Percentiles rank a stretch among this genome's conserved stretches.
These are phyloP conservation scores for Polyporus tsugae DNA, from an alignment of 1,284 basidiomycete genomes.

Conservation along the genomic window DNA sequence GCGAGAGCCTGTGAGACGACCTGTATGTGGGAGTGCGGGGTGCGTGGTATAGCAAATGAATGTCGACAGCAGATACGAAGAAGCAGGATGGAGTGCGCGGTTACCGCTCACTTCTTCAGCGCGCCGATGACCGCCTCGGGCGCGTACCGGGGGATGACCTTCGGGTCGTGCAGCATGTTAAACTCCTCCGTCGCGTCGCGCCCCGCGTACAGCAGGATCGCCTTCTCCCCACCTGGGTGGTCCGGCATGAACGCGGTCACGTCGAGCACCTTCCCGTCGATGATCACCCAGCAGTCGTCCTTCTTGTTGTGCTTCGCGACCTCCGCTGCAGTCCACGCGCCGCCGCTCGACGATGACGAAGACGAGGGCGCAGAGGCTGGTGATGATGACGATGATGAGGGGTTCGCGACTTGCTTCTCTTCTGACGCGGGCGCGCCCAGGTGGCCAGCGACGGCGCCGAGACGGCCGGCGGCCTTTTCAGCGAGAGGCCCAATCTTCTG, in stretches of 20 bases:
- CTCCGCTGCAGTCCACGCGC: constrained; percentile 73
- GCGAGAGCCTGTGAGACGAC: not conserved
- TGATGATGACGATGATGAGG: constrained; percentile 19
- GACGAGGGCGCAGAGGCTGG: not conserved
- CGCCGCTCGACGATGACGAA: not conserved
- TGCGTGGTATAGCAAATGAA: constrained; percentile 5
- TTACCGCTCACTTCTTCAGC: constrained; percentile 65
- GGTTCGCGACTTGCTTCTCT: constrained; percentile 32
- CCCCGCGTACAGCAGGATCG: constrained; percentile 90
- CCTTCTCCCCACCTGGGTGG: constrained; percentile 90
- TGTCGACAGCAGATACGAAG: not conserved
- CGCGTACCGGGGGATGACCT: constrained; percentile 84
- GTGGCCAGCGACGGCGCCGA: constrained; percentile 83
- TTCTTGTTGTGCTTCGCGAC: constrained; percentile 91
- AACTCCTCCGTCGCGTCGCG: constrained; percentile 95
- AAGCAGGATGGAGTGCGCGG: not conserved
- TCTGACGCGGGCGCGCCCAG: constrained; percentile 53
- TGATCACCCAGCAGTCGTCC: constrained; percentile 91
- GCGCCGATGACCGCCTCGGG: constrained; percentile 80
- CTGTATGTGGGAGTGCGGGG: not conserved
- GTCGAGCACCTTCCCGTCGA: constrained; percentile 87
- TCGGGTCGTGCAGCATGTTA: constrained; percentile 88
- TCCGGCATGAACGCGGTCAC: constrained; percentile 87
- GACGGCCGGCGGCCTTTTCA: constrained; percentile 80
- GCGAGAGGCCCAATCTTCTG: constrained; percentile 42